A percentile compares a stretch with the other conserved stretches of the same genome.
Conservation (phyloP, 192 early-diverging fungal genomes). For the Lobosporangium transversale region DNA sequence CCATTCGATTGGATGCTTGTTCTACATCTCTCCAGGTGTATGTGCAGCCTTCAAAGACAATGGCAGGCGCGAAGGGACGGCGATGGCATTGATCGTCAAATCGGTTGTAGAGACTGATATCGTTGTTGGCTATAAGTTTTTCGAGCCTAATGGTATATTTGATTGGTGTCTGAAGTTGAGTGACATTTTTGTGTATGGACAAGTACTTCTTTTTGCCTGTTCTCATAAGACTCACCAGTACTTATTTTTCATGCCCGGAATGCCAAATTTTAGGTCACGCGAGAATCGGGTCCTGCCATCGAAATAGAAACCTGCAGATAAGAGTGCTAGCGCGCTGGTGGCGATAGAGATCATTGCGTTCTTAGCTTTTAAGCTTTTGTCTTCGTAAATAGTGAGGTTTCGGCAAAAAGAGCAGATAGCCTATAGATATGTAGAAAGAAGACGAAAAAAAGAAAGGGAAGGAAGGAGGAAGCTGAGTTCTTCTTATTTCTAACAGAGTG, state of each 20-base stretch:
- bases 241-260: slow-evolving; percentile 22
- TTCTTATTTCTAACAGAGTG: too few relatives aligned
- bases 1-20: slow-evolving; percentile 45
- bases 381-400: too few relatives aligned
- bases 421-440: too few relatives aligned
- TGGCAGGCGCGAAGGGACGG: slow-evolving; percentile 20
- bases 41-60: slow-evolving; percentile 55
- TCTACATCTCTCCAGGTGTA: slow-evolving; percentile 61
- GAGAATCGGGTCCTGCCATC: slow-evolving; percentile 24
- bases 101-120: slow-evolving; percentile 35
- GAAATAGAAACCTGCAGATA: slow-evolving; percentile 24
- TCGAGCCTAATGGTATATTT: slow-evolving; percentile 6
- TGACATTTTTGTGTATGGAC: too few relatives aligned
- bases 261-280: slow-evolving; percentile 19
- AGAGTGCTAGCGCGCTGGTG: slow-evolving; percentile 7
- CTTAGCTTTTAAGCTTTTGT: too few relatives aligned
- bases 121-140: slow-evolving; percentile 15
- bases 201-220: too few relatives aligned
- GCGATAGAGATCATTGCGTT: too few relatives aligned
- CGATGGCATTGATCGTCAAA: slow-evolving; percentile 29
- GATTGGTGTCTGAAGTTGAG: neutral
- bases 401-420: too few relatives aligned
- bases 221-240: slow-evolving; percentile 15
- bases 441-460: too few relatives aligned
- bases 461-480: too few relatives aligned